Evolutionary conservation across 495 filamentous ascomycete species (phyloP).

Genomic region (Daldinia grandis): DNA sequence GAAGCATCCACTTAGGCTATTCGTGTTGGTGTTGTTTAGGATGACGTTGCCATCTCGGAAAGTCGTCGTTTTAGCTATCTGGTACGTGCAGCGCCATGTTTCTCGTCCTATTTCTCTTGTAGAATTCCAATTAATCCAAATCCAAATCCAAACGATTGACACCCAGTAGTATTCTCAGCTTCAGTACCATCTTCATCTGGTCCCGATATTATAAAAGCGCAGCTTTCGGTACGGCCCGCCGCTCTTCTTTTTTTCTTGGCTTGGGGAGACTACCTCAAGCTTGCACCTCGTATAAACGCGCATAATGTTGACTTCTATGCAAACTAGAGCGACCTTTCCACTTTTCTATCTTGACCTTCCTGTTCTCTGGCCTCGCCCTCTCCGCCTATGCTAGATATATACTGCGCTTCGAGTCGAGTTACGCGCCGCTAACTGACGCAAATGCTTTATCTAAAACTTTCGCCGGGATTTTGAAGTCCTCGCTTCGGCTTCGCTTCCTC

Average conservation of each 20-base stretch:
- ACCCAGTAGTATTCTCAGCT: conserved; percentile 15
- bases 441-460: conserved; percentile 19
- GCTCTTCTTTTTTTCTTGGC: background rate
- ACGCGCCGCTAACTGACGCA: conserved; percentile 6
- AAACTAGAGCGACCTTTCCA: conserved; percentile 41
- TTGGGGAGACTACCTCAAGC: background rate
- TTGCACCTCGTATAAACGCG: background rate
- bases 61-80: conserved; percentile 23
- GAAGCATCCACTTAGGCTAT: conserved; percentile 1
- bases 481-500: conserved; percentile 22
- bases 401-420: conserved; percentile 16
- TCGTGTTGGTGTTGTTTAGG: background rate
- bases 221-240: conserved; percentile 37
- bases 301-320: conserved; percentile 8
- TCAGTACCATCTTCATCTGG: conserved; percentile 32
- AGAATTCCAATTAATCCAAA: background rate
- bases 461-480: conserved; percentile 19
- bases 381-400: conserved; percentile 29
- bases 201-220: conserved; percentile 41
- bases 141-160: conserved; percentile 13
- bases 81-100: conserved; percentile 19
- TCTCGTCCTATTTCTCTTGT: conserved; percentile 6
- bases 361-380: conserved; percentile 33
- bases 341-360: conserved; percentile 37
- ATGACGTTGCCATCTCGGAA: conserved; percentile 24